Conservation (phyloP, 2,329 filamentous ascomycete species). For the Chaetomiaceae sp. region DNA sequence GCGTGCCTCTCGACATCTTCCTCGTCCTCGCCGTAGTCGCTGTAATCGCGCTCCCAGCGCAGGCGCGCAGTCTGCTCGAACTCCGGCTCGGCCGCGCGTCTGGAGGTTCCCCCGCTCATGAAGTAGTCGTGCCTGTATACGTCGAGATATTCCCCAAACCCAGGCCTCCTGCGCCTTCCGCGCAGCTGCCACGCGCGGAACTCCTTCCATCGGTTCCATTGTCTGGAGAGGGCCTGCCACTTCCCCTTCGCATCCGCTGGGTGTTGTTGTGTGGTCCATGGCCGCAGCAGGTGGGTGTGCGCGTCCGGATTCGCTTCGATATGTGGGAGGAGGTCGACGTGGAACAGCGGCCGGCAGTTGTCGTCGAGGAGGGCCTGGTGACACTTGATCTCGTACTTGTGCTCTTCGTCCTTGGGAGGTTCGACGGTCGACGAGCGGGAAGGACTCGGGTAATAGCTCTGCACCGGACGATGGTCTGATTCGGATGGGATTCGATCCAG, state of each 20-base stretch:
- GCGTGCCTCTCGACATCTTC: background rate
- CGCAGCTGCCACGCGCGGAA: conserved; percentile 11
- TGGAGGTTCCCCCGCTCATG: background rate
- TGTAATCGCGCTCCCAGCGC: background rate
- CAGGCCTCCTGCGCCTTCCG: background rate
- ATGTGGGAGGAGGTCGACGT: background rate
- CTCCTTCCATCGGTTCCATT: conserved; percentile 6
- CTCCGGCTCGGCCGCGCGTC: background rate
- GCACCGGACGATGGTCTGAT: background rate
- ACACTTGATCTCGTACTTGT: background rate
- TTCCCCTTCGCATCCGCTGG: background rate
- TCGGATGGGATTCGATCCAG: background rate
- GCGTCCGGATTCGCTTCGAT: background rate
- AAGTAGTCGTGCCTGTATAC: background rate
- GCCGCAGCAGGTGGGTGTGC: background rate
- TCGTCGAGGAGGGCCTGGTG: background rate
- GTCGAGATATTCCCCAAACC: conserved; percentile 1
- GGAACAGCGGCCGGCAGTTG: background rate
- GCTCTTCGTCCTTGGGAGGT: background rate
- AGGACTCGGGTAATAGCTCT: background rate
- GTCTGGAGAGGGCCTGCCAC: conserved; percentile 8
- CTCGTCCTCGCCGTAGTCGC: background rate
- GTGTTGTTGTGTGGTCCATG: background rate
- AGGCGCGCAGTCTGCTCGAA: background rate
- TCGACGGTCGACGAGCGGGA: background rate